phyloP scores from a whole-genome alignment of 257 asterid genomes.

The Nemophila menziesii region DNA sequence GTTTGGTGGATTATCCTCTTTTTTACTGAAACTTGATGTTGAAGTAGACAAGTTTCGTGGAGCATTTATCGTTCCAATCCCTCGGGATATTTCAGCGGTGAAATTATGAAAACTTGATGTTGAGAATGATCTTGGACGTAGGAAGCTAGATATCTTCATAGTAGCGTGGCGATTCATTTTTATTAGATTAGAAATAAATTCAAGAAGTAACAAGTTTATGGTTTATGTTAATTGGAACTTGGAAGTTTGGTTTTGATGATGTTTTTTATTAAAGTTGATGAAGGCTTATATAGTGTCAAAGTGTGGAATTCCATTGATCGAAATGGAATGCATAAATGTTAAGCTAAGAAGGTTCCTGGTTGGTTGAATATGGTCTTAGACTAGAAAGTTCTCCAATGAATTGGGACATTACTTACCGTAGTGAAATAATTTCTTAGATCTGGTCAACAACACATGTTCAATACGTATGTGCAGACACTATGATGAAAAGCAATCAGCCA shows the following conservation, averaged over 20 bases:
- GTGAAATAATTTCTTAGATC: neutral
- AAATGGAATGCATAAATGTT: neutral
- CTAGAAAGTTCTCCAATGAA: neutral
- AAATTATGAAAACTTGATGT: neutral
- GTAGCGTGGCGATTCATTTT: conserved; percentile 28
- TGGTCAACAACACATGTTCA: neutral
- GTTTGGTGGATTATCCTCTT: conserved; percentile 14
- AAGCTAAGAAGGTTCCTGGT: neutral
- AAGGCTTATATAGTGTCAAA: neutral
- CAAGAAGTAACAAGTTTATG: no score
- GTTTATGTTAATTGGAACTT: neutral
- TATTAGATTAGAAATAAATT: no score
- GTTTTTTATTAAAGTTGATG: neutral
- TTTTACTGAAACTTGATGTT: conserved; percentile 7
- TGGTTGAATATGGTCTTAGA: neutral
- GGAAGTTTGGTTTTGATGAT: neutral
- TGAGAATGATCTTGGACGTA: conserved; percentile 13
- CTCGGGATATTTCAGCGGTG: neutral
- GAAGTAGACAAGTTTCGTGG: conserved; percentile 21
- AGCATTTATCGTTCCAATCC: conserved; percentile 9
- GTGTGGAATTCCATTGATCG: neutral
- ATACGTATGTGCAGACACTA: neutral
- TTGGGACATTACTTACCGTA: neutral
- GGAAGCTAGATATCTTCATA: conserved; percentile 15
- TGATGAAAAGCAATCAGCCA: no score